These are phyloP conservation scores for Fusarium sp. DNA, from an alignment of 2,329 filamentous ascomycete species.

Conservation along the genomic window DNA sequence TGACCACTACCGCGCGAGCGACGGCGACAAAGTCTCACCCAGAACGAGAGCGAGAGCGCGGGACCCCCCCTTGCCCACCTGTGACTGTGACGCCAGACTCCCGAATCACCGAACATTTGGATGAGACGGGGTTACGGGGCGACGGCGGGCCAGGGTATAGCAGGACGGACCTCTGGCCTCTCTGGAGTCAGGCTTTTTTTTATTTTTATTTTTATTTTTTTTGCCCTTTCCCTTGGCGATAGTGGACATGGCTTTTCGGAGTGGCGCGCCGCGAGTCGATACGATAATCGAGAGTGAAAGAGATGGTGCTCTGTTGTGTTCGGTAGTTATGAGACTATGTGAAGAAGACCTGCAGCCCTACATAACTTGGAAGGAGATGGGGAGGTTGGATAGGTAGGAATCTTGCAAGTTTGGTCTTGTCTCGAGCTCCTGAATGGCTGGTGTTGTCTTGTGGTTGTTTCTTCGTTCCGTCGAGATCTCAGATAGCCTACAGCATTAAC, in stretches of 20 bases:
- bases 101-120: conserved; percentile 38
- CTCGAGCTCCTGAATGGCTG: conserved; percentile 12
- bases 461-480: conserved; percentile 29
- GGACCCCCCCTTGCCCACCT: conserved; percentile 30
- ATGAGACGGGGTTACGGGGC: conserved; percentile 31
- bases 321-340: conserved; percentile 2
- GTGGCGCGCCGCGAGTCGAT: conserved; percentile 22
- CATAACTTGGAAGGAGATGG: neutral
- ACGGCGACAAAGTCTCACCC: neutral
- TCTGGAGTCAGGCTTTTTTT: conserved; percentile 13
- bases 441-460: conserved; percentile 18
- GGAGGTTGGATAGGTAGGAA: conserved; percentile 16
- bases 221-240: neutral
- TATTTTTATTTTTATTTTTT: neutral
- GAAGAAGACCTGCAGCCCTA: conserved; percentile 23
- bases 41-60: conserved; percentile 20
- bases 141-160: conserved; percentile 21
- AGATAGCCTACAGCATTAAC: conserved; percentile 12
- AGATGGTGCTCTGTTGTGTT: neutral
- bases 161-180: neutral
- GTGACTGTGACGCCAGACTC: conserved; percentile 40
- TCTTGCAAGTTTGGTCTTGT: conserved; percentile 15
- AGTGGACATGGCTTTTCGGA: conserved; percentile 9
- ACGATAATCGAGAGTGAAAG: conserved; percentile 4
- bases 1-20: neutral